Evolutionary conservation across 2,329 filamentous ascomycete species (phyloP).

Genomic region (Nannizziopsis arthrosporioides): DNA sequence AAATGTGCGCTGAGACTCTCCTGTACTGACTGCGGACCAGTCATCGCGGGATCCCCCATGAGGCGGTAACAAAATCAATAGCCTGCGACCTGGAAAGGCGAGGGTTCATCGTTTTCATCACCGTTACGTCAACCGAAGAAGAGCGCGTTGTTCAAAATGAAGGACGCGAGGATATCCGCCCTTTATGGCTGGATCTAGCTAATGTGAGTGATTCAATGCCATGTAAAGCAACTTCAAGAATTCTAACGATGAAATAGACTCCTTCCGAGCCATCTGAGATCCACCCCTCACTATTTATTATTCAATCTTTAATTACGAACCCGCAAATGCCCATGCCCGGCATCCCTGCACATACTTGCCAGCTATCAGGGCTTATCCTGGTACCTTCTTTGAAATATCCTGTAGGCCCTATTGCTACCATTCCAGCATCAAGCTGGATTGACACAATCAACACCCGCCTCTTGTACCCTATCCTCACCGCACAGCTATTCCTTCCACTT

Average conservation of each 20-base stretch:
- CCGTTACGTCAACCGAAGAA: slow-evolving; percentile 75
- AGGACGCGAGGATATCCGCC: slow-evolving; percentile 67
- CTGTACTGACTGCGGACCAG: slow-evolving; percentile 30
- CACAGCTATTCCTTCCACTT: slow-evolving; percentile 78
- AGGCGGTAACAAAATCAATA: slow-evolving; percentile 72
- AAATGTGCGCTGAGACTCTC: not conserved
- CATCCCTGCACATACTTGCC: slow-evolving; percentile 62
- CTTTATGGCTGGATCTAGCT: slow-evolving; percentile 70
- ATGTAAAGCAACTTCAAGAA: not conserved
- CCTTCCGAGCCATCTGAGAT: slow-evolving; percentile 46
- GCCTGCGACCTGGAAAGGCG: slow-evolving; percentile 77
- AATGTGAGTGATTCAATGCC: slow-evolving; percentile 21
- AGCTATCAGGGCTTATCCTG: slow-evolving; percentile 67
- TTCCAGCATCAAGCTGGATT: slow-evolving; percentile 71
- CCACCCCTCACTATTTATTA: slow-evolving; percentile 56
- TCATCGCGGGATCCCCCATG: slow-evolving; percentile 80
- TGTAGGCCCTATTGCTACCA: slow-evolving; percentile 71
- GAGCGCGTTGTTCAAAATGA: slow-evolving; percentile 66
- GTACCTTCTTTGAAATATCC: slow-evolving; percentile 70
- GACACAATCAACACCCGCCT: slow-evolving; percentile 88
- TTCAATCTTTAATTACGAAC: slow-evolving; percentile 61
- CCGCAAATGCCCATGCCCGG: slow-evolving; percentile 66
- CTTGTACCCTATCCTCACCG: slow-evolving; percentile 74
- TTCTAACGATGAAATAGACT: slow-evolving; percentile 32
- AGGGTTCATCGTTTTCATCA: slow-evolving; percentile 87